These are phyloP conservation scores for Eucommia ulmoides DNA, from an alignment of 257 asterid genomes.

Conservation along the genomic window DNA sequence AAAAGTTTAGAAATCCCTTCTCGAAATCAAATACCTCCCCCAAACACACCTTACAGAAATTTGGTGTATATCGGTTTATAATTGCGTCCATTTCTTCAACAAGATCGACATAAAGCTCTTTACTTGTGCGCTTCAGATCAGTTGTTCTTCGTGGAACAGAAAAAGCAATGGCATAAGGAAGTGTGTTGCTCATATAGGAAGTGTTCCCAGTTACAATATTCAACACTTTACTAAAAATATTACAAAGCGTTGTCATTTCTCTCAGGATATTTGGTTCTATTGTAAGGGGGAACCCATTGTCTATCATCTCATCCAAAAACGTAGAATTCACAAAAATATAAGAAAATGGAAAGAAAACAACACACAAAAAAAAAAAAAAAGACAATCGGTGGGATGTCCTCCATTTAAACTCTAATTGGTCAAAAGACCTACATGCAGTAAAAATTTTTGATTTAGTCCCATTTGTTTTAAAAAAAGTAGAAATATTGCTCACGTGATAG, in stretches of 20 bases:
- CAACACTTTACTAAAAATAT: conserved; percentile 78
- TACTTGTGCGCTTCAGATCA: conserved; percentile 74
- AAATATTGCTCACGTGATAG: too few species aligned
- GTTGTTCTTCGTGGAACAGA: conserved; percentile 96
- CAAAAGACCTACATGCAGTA: too few species aligned
- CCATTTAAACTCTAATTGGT: too few species aligned
- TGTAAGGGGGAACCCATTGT: conserved; percentile 94
- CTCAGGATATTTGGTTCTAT: conserved; percentile 86
- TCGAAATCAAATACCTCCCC: too few species aligned
- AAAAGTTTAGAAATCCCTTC: too few species aligned
- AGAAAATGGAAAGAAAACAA: not conserved
- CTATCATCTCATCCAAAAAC: conserved; percentile 98
- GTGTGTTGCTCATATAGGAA: conserved; percentile 77
- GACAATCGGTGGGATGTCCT: too few species aligned
- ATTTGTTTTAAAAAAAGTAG: too few species aligned
- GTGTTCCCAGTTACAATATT: conserved; percentile 93
- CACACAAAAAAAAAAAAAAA: too few species aligned
- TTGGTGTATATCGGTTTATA: conserved; percentile 57
- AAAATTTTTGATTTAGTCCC: too few species aligned
- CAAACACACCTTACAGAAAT: too few species aligned
- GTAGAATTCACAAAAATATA: too few species aligned
- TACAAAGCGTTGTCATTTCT: conserved; percentile 97
- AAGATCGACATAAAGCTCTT: conserved; percentile 77
- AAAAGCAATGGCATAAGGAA: conserved; percentile 83
- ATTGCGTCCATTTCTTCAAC: conserved; percentile 94